phyloP scores from a whole-genome alignment of 2,329 filamentous ascomycete genomes.

The Colletotrichum coccodes region DNA sequence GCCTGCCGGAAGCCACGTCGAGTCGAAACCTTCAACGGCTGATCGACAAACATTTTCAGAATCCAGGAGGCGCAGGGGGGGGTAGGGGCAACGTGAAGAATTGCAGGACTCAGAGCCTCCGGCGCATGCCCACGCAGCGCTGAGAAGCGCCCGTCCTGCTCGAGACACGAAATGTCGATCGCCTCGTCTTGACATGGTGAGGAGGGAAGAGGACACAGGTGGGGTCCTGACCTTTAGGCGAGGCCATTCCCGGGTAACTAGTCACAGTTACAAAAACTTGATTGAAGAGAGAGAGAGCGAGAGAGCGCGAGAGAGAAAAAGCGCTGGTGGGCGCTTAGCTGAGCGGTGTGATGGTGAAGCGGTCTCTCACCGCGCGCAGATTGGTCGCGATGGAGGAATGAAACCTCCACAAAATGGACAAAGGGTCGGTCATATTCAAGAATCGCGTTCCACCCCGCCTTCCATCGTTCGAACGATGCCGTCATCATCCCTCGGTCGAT shows the following conservation, averaged over 20 bases:
- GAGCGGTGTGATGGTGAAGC: constrained; percentile 24
- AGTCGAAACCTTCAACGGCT: constrained; percentile 11
- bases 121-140: neutral
- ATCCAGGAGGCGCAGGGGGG: neutral
- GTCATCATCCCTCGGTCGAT: constrained; percentile 19
- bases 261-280: neutral
- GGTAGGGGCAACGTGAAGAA: constrained; percentile 21
- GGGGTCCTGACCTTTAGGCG: constrained; percentile 7
- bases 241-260: constrained; percentile 19
- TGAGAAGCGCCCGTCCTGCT: neutral
- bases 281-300: neutral
- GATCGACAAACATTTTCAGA: constrained; percentile 24
- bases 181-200: constrained; percentile 9
- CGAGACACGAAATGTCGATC: constrained; percentile 11
- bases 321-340: constrained; percentile 8
- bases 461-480: constrained; percentile 14
- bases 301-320: neutral
- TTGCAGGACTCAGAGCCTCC: constrained; percentile 6
- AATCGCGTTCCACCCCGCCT: constrained; percentile 20
- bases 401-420: constrained; percentile 1
- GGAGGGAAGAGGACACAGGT: neutral
- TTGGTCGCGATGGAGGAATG: neutral
- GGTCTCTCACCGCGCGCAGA: constrained; percentile 8
- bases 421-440: constrained; percentile 3
- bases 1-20: constrained; percentile 33